phyloP scores from a whole-genome alignment of 2,329 filamentous ascomycete species.

The Endoconidiophora laricicola region DNA sequence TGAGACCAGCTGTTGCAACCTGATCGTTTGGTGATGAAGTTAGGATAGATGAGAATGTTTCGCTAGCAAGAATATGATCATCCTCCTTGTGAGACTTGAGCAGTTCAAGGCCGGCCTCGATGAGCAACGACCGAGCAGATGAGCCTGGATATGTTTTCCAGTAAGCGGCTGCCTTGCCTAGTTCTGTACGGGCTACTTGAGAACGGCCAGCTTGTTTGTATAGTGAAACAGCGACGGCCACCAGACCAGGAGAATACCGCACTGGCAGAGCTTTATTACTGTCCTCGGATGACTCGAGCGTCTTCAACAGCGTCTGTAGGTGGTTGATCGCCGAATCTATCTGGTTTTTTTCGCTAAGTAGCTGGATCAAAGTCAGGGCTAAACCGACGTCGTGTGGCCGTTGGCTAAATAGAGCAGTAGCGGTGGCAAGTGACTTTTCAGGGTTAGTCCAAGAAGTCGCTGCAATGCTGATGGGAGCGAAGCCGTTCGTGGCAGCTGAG shows the following conservation, averaged over 20 bases:
- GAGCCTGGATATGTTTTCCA: slow-evolving; percentile 48
- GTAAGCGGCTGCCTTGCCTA: slow-evolving; percentile 63
- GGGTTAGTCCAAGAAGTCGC: slow-evolving; percentile 5
- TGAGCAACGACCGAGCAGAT: slow-evolving; percentile 47
- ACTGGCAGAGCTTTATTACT: slow-evolving; percentile 42
- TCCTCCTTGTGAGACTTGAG: slow-evolving; percentile 55
- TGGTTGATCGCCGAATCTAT: slow-evolving; percentile 56
- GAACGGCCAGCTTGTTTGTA: slow-evolving; percentile 63
- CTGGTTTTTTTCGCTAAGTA: slow-evolving; percentile 59
- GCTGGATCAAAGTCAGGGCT: slow-evolving; percentile 61
- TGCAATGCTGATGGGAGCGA: slow-evolving; percentile 11
- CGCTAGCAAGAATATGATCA: slow-evolving; percentile 53
- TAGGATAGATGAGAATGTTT: slow-evolving; percentile 63
- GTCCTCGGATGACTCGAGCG: slow-evolving; percentile 45
- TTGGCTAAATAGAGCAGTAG: slow-evolving; percentile 5
- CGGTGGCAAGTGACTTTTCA: slow-evolving; percentile 8
- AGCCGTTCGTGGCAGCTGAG: slow-evolving; percentile 7
- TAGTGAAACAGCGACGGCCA: slow-evolving; percentile 63
- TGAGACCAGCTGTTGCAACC: slow-evolving; percentile 62
- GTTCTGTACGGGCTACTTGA: slow-evolving; percentile 51
- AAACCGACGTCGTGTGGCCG: slow-evolving; percentile 48
- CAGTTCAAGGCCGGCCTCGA: slow-evolving; percentile 68
- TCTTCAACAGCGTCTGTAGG: slow-evolving; percentile 58
- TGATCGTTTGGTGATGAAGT: slow-evolving; percentile 48
- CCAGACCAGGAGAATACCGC: slow-evolving; percentile 68